phyloP scores from a whole-genome alignment of 1,139 yeast species.

The Hyphopichia burtonii region DNA sequence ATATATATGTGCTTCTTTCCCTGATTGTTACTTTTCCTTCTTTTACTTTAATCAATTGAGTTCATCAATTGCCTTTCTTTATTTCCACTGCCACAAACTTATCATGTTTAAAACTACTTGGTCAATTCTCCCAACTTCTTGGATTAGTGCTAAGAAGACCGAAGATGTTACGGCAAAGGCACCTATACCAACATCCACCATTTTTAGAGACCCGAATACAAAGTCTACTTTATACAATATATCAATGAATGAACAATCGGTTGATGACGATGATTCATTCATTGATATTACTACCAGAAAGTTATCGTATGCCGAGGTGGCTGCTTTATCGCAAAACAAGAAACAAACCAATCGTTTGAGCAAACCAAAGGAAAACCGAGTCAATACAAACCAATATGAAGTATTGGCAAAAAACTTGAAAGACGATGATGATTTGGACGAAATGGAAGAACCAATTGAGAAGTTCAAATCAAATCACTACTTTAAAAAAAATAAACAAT shows the following conservation, averaged over 20 bases:
- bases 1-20: not conserved
- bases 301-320: slow-evolving; percentile 47
- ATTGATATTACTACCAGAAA: slow-evolving; percentile 37
- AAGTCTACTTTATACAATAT: slow-evolving; percentile 28
- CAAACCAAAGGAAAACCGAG: slow-evolving; percentile 7
- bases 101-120: not conserved
- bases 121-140: not conserved
- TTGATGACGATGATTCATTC: slow-evolving; percentile 24
- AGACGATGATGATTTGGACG: slow-evolving; percentile 3
- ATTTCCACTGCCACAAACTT: not conserved
- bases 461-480: slow-evolving; percentile 19
- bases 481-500: slow-evolving; percentile 17
- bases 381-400: slow-evolving; percentile 1
- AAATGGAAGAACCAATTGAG: slow-evolving; percentile 7
- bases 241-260: slow-evolving; percentile 28
- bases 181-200: not conserved
- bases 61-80: not conserved
- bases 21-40: not conserved
- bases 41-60: not conserved
- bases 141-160: not conserved
- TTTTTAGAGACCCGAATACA: slow-evolving; percentile 22
- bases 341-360: slow-evolving; percentile 6
- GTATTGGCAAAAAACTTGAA: slow-evolving; percentile 3
- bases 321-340: slow-evolving; percentile 26
- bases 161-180: not conserved